A percentile compares a stretch with the other conserved stretches of the same genome.
Evolutionary conservation across 352 stramenopile genomes (phyloP).

Genomic region (Phytophthora idaei): DNA sequence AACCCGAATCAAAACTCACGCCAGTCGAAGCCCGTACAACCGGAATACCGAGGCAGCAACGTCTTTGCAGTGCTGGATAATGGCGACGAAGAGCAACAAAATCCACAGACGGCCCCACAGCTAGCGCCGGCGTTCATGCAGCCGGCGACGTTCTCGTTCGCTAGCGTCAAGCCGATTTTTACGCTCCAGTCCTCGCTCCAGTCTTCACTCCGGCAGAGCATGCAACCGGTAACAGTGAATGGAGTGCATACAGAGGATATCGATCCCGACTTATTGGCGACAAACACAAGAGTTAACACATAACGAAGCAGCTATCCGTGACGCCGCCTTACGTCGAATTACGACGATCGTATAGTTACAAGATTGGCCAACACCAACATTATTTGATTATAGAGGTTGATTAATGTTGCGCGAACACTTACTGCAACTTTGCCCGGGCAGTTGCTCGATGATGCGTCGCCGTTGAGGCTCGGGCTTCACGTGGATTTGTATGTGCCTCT

Average conservation of each 20-base stretch:
- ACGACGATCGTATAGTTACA: no score
- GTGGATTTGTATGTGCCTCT: conserved; percentile 31
- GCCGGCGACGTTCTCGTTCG: conserved; percentile 76
- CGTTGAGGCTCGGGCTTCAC: conserved; percentile 24
- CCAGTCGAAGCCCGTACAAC: conserved; percentile 37
- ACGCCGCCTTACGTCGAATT: no score
- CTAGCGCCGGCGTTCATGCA: conserved; percentile 51
- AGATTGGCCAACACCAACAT: neutral
- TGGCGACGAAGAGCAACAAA: conserved; percentile 46
- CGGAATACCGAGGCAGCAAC: conserved; percentile 49
- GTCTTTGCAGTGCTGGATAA: conserved; percentile 70
- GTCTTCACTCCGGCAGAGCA: conserved; percentile 28
- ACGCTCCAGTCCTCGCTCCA: conserved; percentile 24
- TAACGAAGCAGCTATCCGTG: no score
- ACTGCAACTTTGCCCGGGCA: conserved; percentile 2
- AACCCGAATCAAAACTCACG: conserved; percentile 30
- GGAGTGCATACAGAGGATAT: conserved; percentile 35
- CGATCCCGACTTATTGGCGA: conserved; percentile 64
- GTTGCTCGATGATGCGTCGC: conserved; percentile 24
- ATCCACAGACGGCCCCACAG: conserved; percentile 14
- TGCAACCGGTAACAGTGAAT: conserved; percentile 12
- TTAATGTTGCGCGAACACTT: neutral
- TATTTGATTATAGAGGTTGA: neutral
- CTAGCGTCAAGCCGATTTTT: conserved; percentile 26
- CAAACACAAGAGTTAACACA: neutral